phyloP scores from a whole-genome alignment of 306 rosid genomes.

The Quercus parvula region DNA sequence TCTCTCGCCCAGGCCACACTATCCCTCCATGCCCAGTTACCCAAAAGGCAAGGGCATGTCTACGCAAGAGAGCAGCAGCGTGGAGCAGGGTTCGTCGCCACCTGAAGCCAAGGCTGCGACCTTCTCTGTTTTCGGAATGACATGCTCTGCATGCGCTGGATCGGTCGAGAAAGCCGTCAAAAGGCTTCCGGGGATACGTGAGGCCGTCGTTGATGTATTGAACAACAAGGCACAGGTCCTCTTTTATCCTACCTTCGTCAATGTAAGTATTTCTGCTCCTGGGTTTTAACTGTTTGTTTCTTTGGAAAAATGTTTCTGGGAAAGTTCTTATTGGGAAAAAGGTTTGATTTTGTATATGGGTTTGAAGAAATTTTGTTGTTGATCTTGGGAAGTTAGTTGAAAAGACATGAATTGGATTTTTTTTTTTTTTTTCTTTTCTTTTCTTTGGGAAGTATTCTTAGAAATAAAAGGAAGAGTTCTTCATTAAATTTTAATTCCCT shows the following conservation, averaged over 20 bases:
- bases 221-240: slow-evolving; percentile 63
- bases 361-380: neutral
- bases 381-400: neutral
- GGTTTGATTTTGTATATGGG: neutral
- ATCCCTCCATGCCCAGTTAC: slow-evolving; percentile 68
- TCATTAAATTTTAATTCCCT: too few relatives aligned
- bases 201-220: slow-evolving; percentile 67
- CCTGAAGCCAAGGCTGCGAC: slow-evolving; percentile 36
- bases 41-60: slow-evolving; percentile 49
- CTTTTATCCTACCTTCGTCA: slow-evolving; percentile 50
- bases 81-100: neutral
- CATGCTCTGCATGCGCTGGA: slow-evolving; percentile 74
- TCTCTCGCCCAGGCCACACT: slow-evolving; percentile 51
- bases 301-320: neutral
- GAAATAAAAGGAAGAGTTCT: neutral
- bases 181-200: slow-evolving; percentile 67
- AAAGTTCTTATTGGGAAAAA: neutral
- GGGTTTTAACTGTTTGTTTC: neutral
- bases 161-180: slow-evolving; percentile 73
- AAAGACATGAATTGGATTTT: neutral
- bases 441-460: neutral
- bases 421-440: neutral
- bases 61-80: neutral
- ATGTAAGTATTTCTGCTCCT: slow-evolving; percentile 30
- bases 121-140: slow-evolving; percentile 66